A percentile compares a stretch with the other conserved stretches of the same genome.
Conservation (phyloP, 495 filamentous ascomycete species). For the Penicillium goetzii region DNA sequence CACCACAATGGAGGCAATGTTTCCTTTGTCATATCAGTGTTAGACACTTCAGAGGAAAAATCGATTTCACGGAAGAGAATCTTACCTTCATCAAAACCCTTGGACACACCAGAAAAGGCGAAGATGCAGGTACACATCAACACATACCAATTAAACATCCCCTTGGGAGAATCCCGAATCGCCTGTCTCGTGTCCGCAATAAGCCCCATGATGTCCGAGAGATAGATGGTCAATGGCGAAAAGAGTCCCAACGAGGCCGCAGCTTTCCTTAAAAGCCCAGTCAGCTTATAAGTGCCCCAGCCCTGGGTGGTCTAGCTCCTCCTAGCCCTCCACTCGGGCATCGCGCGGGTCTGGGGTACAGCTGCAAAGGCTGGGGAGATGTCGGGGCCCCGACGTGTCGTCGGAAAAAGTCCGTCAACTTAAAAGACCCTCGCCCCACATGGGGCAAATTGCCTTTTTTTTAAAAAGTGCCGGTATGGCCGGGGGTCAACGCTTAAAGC, state of each 20-base stretch:
- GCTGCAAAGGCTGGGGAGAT: not conserved
- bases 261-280: not conserved
- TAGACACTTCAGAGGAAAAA: not conserved
- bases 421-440: not conserved
- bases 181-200: constrained; percentile 60
- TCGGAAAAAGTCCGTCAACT: constrained; percentile 17
- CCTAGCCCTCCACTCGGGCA: not conserved
- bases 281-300: not conserved
- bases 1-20: constrained; percentile 29
- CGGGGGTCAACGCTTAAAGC: not conserved
- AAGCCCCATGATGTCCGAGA: constrained; percentile 52
- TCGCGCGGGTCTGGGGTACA: constrained; percentile 2
- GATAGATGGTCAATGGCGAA: constrained; percentile 49
- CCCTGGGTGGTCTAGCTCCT: not conserved
- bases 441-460: not conserved
- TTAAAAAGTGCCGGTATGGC: constrained; percentile 1
- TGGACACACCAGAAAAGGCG: constrained; percentile 26
- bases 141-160: constrained; percentile 28
- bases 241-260: constrained; percentile 34
- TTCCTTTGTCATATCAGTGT: constrained; percentile 5
- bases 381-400: not conserved
- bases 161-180: constrained; percentile 23
- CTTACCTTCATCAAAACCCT: constrained; percentile 33
- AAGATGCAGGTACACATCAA: constrained; percentile 28
- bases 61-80: not conserved